Evolutionary conservation across 2,329 filamentous ascomycete species (phyloP), one percentile per base, ranked within the genome.

Genomic region (Tolypocladium pustulatum): DNA sequence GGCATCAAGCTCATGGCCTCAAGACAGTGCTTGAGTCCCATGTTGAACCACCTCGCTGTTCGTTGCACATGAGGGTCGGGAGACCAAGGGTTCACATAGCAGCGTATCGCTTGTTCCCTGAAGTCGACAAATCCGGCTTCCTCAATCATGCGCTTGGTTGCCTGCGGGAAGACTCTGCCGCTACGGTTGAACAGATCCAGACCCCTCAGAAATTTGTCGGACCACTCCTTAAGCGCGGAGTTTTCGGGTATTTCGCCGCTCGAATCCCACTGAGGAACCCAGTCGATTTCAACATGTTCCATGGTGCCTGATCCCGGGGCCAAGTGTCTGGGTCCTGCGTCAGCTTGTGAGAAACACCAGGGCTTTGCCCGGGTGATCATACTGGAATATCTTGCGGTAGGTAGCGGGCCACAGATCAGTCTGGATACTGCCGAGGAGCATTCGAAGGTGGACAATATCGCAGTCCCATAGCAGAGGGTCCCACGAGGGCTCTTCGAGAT

Each of bases 251-350:
- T 73, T 1, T 83, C 83, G 40, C 81, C 79, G 65, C 89, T 85
- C 62, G 91, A 84, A 62, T 91, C 87, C 67, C 85, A 88, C 56
- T 84, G 84, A 22, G 91, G 90, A 54, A 82, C 78, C 72, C 89
- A 89, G 72, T 97, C 91, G 58, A 97, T 88, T 70, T 97, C 93
- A 54, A 96, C 83, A 65, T 96, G 91, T 72, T 97, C 92, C 58
- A 97, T 80, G 68, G 81, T 82, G 57, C 92, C 93, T 46, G 77
- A 80, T 1, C 87, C 86, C 1, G 91, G 90, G 65, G 85, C 85
- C 32, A 97, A 79, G 68, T 95, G 89, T 57, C 88, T 91, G 54
- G n/a, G 46, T 46, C 34, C 54, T 36, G 32, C 13, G 55, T 57
- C 22, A 43, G 46, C 40, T 4, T 12, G 17, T 52, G 27, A n/a